Evolutionary conservation across 495 filamentous ascomycete species (phyloP).

Genomic region (Daldinia caldariorum): DNA sequence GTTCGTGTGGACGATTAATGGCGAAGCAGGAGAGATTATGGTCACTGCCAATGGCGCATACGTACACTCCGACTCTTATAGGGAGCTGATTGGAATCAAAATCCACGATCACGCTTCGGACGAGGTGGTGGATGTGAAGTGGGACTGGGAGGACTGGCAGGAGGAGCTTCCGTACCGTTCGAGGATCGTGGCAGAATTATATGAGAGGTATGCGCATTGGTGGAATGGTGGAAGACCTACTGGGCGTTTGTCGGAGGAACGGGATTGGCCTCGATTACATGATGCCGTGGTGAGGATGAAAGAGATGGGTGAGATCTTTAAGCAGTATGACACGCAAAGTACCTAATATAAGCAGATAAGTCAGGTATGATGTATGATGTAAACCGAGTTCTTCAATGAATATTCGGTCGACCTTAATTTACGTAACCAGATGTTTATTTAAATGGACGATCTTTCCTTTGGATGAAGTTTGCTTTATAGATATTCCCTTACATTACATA

Average conservation of each 20-base stretch:
- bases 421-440: background rate
- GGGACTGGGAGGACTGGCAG: constrained; percentile 56
- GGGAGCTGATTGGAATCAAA: constrained; percentile 52
- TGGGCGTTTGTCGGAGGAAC: constrained; percentile 32
- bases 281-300: constrained; percentile 41
- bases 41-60: constrained; percentile 51
- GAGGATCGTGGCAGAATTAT: constrained; percentile 59
- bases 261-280: constrained; percentile 39
- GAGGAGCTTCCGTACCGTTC: constrained; percentile 49
- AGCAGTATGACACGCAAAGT: constrained; percentile 50
- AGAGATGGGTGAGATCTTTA: constrained; percentile 54
- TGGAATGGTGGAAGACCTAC: constrained; percentile 26
- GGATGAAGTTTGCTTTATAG: background rate
- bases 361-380: too few species aligned
- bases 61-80: constrained; percentile 50
- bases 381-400: too few species aligned
- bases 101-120: constrained; percentile 56
- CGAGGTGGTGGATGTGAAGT: constrained; percentile 54
- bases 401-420: background rate
- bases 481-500: background rate
- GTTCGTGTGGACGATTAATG: constrained; percentile 64
- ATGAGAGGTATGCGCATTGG: constrained; percentile 58
- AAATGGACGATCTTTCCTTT: background rate
- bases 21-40: constrained; percentile 65
- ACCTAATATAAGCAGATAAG: too few species aligned